Percentiles rank a stretch among this genome's conserved stretches.
phyloP scores from a whole-genome alignment of 495 filamentous ascomycete species.

The Hamigera avellanea region DNA sequence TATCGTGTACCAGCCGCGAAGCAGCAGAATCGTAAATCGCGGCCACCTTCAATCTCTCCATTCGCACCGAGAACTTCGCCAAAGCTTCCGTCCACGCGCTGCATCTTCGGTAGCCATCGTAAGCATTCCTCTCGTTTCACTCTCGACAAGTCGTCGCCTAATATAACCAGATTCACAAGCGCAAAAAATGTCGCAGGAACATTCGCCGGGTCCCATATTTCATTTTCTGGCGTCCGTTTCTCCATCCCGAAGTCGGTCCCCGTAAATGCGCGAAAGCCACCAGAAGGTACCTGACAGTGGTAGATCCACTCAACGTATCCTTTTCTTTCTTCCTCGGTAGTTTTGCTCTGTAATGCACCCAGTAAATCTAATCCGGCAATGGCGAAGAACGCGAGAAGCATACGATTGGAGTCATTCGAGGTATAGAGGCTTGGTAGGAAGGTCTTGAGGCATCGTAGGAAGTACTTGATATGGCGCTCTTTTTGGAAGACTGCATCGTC shows the following conservation, averaged over 20 bases:
- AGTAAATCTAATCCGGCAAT: slow-evolving; percentile 74
- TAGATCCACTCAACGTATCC: slow-evolving; percentile 62
- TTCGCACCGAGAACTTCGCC: slow-evolving; percentile 60
- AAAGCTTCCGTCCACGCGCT: slow-evolving; percentile 82
- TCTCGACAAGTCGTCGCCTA: slow-evolving; percentile 59
- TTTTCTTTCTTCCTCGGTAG: slow-evolving; percentile 44
- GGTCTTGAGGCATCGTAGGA: slow-evolving; percentile 77
- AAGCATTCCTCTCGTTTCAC: slow-evolving; percentile 59
- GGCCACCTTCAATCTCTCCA: slow-evolving; percentile 58
- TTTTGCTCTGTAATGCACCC: slow-evolving; percentile 43
- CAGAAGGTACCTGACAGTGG: slow-evolving; percentile 58
- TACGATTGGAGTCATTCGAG: slow-evolving; percentile 76
- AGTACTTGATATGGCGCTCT: slow-evolving; percentile 77
- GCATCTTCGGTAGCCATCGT: slow-evolving; percentile 61
- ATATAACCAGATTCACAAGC: slow-evolving; percentile 56
- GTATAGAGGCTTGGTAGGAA: slow-evolving; percentile 73
- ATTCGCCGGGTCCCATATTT: slow-evolving; percentile 67
- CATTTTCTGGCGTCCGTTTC: slow-evolving; percentile 33
- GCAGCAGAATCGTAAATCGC: slow-evolving; percentile 81
- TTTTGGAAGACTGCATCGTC: slow-evolving; percentile 48
- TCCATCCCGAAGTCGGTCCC: slow-evolving; percentile 45
- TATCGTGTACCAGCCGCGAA: slow-evolving; percentile 70
- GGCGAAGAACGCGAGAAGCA: slow-evolving; percentile 81
- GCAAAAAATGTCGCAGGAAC: slow-evolving; percentile 84
- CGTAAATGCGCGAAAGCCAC: slow-evolving; percentile 74